These are phyloP conservation scores for Cynara cardunculus DNA, from an alignment of 129 eudicot genomes.

Conservation along the genomic window DNA sequence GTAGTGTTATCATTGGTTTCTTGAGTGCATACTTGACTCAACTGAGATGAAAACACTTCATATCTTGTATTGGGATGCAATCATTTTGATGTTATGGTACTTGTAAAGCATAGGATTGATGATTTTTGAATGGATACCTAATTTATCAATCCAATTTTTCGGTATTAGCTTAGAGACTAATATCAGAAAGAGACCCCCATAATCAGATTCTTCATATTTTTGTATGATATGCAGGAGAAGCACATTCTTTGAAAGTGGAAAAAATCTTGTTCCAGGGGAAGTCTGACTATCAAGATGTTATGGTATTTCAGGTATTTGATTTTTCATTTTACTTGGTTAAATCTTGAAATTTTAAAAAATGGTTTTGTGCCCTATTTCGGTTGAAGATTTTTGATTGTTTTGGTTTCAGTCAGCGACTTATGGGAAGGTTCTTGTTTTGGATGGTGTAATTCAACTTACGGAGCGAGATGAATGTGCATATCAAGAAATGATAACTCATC, in stretches of 20 bases:
- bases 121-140: background rate
- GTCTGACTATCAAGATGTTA: slow-evolving; percentile 81
- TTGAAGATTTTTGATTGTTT: background rate
- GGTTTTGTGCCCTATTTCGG: background rate
- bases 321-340: background rate
- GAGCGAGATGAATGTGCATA: slow-evolving; percentile 98
- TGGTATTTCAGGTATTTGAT: slow-evolving; percentile 78
- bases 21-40: background rate
- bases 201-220: background rate
- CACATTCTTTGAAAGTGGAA: slow-evolving; percentile 90
- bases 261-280: slow-evolving; percentile 71
- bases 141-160: background rate
- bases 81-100: background rate
- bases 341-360: background rate
- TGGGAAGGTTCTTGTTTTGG: slow-evolving; percentile 91
- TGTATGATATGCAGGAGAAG: slow-evolving; percentile 61
- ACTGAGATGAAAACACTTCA: background rate
- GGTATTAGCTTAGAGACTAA: background rate
- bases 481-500: slow-evolving; percentile 94
- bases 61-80: slow-evolving; percentile 8
- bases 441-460: slow-evolving; percentile 94
- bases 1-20: background rate
- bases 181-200: background rate
- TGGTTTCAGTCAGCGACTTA: slow-evolving; percentile 80
- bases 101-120: background rate